phyloP scores from a whole-genome alignment of 2,329 filamentous ascomycete genomes.

The Byssochlamys sp. region DNA sequence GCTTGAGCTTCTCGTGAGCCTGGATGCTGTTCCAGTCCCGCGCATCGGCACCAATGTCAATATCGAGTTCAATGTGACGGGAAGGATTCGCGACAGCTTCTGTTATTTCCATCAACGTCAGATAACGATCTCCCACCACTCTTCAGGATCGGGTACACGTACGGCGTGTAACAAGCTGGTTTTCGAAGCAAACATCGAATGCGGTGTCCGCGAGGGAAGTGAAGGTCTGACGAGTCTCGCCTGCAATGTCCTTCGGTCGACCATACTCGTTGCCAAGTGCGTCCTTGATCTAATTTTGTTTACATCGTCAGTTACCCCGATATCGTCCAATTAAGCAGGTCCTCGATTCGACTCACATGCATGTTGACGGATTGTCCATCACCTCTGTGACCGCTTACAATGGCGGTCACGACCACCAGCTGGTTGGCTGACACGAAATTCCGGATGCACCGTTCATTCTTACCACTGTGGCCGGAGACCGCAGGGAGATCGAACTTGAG shows the following conservation, averaged over 20 bases:
- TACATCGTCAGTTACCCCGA: not conserved
- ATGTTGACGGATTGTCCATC: slow-evolving; percentile 93
- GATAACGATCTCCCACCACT: not conserved
- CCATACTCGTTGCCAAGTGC: slow-evolving; percentile 93
- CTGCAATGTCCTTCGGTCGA: slow-evolving; percentile 77
- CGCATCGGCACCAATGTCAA: slow-evolving; percentile 92
- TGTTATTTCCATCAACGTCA: slow-evolving; percentile 9
- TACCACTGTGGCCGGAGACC: slow-evolving; percentile 49
- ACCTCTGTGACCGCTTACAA: slow-evolving; percentile 70
- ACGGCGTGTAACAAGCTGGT: slow-evolving; percentile 59
- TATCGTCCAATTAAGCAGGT: not conserved
- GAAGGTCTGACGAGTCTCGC: slow-evolving; percentile 87
- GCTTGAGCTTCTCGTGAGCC: slow-evolving; percentile 93
- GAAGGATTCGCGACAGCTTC: slow-evolving; percentile 40
- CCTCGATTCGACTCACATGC: slow-evolving; percentile 55
- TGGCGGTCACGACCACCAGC: slow-evolving; percentile 88
- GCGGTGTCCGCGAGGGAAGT: slow-evolving; percentile 83
- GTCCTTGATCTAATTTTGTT: slow-evolving; percentile 66
- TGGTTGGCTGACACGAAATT: slow-evolving; percentile 92
- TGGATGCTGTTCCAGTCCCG: slow-evolving; percentile 97
- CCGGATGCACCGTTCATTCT: slow-evolving; percentile 78
- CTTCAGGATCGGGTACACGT: slow-evolving; percentile 29
- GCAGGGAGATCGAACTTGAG: slow-evolving; percentile 90
- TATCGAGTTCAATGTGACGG: slow-evolving; percentile 79
- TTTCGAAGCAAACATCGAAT: slow-evolving; percentile 96